Evolutionary conservation across 148 eudicot genomes (phyloP).

Genomic region (Arbutus unedo): DNA sequence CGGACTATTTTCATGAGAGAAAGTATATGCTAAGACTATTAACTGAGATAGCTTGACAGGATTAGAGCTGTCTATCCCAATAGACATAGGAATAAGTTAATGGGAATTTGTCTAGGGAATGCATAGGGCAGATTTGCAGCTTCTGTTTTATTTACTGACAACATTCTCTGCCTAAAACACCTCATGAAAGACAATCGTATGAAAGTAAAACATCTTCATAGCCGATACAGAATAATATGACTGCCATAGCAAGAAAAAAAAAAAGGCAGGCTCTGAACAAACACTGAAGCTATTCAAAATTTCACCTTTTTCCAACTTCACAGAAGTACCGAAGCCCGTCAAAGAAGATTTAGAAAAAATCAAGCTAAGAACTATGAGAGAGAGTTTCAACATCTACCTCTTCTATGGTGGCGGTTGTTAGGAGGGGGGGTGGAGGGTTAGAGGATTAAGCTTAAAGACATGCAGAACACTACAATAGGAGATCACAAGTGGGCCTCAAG

Average conservation of each 20-base stretch:
- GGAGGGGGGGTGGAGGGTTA: background rate
- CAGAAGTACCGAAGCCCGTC: background rate
- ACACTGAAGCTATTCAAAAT: background rate
- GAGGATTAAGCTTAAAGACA: slow-evolving; percentile 1
- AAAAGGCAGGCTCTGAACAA: background rate
- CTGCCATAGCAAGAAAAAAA: background rate
- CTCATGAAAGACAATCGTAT: background rate
- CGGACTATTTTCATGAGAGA: background rate
- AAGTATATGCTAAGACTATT: background rate
- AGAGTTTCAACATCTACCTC: background rate
- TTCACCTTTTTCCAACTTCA: background rate
- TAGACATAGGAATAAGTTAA: background rate
- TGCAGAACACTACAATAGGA: slow-evolving; percentile 5
- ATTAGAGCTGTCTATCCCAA: background rate
- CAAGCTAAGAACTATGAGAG: background rate
- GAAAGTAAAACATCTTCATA: background rate
- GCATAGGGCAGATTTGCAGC: background rate
- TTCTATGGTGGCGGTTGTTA: background rate
- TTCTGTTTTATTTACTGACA: background rate
- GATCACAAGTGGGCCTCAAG: slow-evolving; percentile 8
- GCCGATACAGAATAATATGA: background rate
- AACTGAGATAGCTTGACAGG: background rate
- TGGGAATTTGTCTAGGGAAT: background rate
- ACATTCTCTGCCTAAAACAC: background rate
- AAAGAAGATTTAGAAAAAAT: background rate